Conservation (phyloP, 768 basidiomycete genomes). For the Kwoniella europaea region DNA sequence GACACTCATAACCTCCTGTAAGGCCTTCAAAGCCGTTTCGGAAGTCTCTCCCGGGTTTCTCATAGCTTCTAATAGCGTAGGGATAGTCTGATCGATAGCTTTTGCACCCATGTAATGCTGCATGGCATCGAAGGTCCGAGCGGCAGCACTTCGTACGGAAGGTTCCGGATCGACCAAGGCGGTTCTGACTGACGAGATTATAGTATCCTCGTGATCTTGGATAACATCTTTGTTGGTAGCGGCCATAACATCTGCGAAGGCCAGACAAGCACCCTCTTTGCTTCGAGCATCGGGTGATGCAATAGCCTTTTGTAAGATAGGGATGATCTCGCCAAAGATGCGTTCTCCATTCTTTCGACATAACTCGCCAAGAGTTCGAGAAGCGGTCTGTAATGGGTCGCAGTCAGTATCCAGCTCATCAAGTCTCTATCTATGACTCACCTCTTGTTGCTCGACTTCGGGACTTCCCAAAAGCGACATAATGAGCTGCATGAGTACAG, state of each 20-base stretch:
- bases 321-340: conserved; percentile 80
- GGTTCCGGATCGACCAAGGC: conserved; percentile 88
- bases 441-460: conserved; percentile 89
- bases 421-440: conserved; percentile 53
- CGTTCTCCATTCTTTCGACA: conserved; percentile 96
- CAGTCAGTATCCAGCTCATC: background rate
- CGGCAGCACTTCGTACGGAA: conserved; percentile 85
- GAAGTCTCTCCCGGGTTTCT: conserved; percentile 90
- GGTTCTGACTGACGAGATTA: conserved; percentile 79
- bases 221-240: conserved; percentile 81
- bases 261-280: conserved; percentile 81
- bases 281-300: conserved; percentile 65
- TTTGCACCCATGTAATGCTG: conserved; percentile 88
- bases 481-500: conserved; percentile 82
- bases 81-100: conserved; percentile 95
- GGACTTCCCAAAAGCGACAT: conserved; percentile 72
- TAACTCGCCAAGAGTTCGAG: conserved; percentile 81
- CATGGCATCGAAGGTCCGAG: conserved; percentile 84
- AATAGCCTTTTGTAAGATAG: conserved; percentile 69
- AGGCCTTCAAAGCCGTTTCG: conserved; percentile 91
- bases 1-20: conserved; percentile 92
- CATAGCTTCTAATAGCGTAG: conserved; percentile 88
- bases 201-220: conserved; percentile 85
- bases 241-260: conserved; percentile 85
- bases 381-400: conserved; percentile 69